A percentile compares a stretch with the other conserved stretches of the same genome.
phyloP scores from a whole-genome alignment of 2,329 filamentous ascomycete genomes.

The Dothistroma pini region DNA sequence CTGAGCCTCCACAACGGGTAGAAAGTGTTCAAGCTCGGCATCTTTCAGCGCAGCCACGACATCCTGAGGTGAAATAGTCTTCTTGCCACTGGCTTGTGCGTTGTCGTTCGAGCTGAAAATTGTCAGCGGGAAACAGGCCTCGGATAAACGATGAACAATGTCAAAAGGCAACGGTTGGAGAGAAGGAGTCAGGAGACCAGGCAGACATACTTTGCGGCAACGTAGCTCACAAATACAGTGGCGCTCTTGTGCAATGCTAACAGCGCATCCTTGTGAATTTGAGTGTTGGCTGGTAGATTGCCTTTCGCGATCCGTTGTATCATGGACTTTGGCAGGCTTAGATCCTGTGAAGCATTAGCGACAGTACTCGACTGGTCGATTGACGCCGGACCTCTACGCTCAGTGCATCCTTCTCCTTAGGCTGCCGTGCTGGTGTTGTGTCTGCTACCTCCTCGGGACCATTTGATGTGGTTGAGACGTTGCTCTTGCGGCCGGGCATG shows the following conservation, averaged over 20 bases:
- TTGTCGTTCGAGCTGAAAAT: slow-evolving; percentile 65
- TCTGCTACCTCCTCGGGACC: slow-evolving; percentile 38
- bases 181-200: neutral
- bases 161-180: neutral
- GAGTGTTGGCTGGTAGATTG: slow-evolving; percentile 73
- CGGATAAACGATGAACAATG: too few species aligned
- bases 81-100: slow-evolving; percentile 64
- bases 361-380: neutral
- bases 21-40: slow-evolving; percentile 68
- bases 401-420: slow-evolving; percentile 38
- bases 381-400: slow-evolving; percentile 42
- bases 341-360: slow-evolving; percentile 10
- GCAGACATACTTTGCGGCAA: slow-evolving; percentile 65
- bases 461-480: slow-evolving; percentile 39
- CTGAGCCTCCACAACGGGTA: slow-evolving; percentile 68
- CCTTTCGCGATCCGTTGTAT: slow-evolving; percentile 76
- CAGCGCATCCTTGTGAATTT: slow-evolving; percentile 78
- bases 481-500: slow-evolving; percentile 50
- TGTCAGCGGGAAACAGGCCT: slow-evolving; percentile 9
- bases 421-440: slow-evolving; percentile 24
- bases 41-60: slow-evolving; percentile 75
- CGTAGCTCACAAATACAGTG: slow-evolving; percentile 78
- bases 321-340: slow-evolving; percentile 70
- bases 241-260: slow-evolving; percentile 76
- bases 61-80: slow-evolving; percentile 72